Evolutionary conservation across 2,329 filamentous ascomycete genomes (phyloP), one percentile per base, ranked within the genome.

Genomic region (Orbilia javanica): DNA sequence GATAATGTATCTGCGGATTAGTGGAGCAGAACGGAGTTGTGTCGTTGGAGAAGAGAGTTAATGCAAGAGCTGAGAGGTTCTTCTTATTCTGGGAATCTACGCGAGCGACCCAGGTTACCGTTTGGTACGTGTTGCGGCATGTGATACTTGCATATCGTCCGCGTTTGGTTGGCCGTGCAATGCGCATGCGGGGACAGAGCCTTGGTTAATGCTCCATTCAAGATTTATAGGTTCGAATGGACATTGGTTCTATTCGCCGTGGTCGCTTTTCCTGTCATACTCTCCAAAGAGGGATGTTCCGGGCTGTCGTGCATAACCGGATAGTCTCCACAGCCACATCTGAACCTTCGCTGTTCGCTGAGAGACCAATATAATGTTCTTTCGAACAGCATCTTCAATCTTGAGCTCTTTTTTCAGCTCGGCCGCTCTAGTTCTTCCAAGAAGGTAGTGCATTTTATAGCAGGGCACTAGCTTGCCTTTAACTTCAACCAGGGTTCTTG

Each of bases 241-340:
- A 27, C 25, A 31, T 3, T 6, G 22, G 46, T 20, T 42, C 13
- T 13, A 27, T 29, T 22, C 36, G 64, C 7, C 18, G 25, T 67
- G 48, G 31, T 7, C n/a, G 31, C 18, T 13, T 60, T 42, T 67
- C 60, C 13, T n/a, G 34, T 68, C 53, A 18, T 53, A n/a, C 8
- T 69, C 55, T 18, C 50, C 29, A 52, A 77, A 77, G 3, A 71
- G 62, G 15, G 73, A 71, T 22, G 36, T 48, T 25, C 15, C 46
- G 10, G 66, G 57, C 44, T 71, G 25, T 46, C 79, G 53, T 36
- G 79, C 67, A 31, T 81, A 81, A 36, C 77, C 69, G 36, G 75
- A 74, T 31, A 81, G 70, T 27, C 44, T 80, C 80, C 80, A 80
- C 22, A 81, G 18, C 80, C 80, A 81, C 52, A 74, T 80, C 52